Evolutionary conservation across 306 rosid genomes (phyloP), one percentile per base, ranked within the genome.

Genomic region (Nissolia schottii): DNA sequence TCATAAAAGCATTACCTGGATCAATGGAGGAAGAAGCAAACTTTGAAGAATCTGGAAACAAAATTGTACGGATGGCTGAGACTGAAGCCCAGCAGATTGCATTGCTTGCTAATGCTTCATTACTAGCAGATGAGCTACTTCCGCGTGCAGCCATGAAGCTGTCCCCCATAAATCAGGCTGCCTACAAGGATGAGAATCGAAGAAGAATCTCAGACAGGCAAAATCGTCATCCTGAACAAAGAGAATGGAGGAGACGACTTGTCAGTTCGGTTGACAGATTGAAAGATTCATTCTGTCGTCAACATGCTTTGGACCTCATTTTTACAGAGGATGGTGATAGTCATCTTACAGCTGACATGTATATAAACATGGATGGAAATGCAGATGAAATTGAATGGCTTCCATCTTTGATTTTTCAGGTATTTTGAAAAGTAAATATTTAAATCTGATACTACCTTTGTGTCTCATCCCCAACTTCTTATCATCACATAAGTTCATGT

Each of bases 141-240:
- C 99, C 99, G 24, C 97, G 99, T 43, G 97, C 96, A 35, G 99
- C 96, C 80, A 88, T 92, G 97, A 95, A 95, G 79, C 90, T 95
- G 69, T 50, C 96, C 82, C 91, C 96, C 8, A 32, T 78, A 56
- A 88, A 46, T 85, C 91, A 84, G 80, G 76, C 84, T 75, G 53
- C 82, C n/a, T 72, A 54, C 77, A 87, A 71, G 76, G 97, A 88
- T 62, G 97, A 92, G 72, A 80, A 71, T 54, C 92, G 93, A 46
- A 89, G 91, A 79, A 80, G 88, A 81, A 67, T 80, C 68, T 80
- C 87, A 20, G 97, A 95, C 56, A 89, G 92, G 85, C 97, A 91
- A 80, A 91, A 91, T 66, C 99, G 97, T 53, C 96, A 95, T 80
- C 97, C 97, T 72, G 99, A 91, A 83, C 99, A 91, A 81, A 87